These are phyloP conservation scores for Pichia terricola DNA, from an alignment of 1,139 yeast genomes.

Conservation along the genomic window DNA sequence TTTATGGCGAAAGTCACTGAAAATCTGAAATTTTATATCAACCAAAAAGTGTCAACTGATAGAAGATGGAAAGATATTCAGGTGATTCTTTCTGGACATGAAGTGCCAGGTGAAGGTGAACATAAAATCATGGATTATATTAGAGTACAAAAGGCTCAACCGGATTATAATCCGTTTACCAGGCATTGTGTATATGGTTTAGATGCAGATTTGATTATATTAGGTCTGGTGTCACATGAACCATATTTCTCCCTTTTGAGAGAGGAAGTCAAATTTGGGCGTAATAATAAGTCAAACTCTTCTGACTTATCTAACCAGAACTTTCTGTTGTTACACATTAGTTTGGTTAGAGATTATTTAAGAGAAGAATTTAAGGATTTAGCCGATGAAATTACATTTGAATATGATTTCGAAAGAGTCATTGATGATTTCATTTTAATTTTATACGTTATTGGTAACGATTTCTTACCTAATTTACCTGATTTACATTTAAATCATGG, in stretches of 20 bases:
- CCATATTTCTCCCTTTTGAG: conserved; percentile 91
- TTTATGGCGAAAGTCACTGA: conserved; percentile 88
- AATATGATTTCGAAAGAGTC: conserved; percentile 78
- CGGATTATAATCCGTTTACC: conserved; percentile 71
- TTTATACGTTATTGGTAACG: conserved; percentile 94
- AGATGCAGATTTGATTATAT: conserved; percentile 94
- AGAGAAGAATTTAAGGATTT: conserved; percentile 76
- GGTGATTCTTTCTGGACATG: conserved; percentile 85
- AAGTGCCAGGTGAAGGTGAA: conserved; percentile 99
- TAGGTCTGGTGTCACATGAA: conserved; percentile 94
- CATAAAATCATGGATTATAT: conserved; percentile 96
- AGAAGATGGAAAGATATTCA: conserved; percentile 84
- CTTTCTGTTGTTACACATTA: conserved; percentile 74
- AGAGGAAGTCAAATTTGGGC: conserved; percentile 92
- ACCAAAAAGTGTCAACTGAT: conserved; percentile 82
- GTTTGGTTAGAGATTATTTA: conserved; percentile 82
- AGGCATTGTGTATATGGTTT: conserved; percentile 95
- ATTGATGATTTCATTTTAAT: conserved; percentile 89
- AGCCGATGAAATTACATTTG: conserved; percentile 48
- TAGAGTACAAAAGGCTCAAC: conserved; percentile 68
- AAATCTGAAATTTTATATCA: conserved; percentile 81
- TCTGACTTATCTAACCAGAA: conserved; percentile 68
- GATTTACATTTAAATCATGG: conserved; percentile 90
- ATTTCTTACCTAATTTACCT: conserved; percentile 96
- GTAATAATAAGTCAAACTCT: conserved; percentile 28